phyloP scores from a whole-genome alignment of 331 rosid species.

The Quercus lobata region DNA sequence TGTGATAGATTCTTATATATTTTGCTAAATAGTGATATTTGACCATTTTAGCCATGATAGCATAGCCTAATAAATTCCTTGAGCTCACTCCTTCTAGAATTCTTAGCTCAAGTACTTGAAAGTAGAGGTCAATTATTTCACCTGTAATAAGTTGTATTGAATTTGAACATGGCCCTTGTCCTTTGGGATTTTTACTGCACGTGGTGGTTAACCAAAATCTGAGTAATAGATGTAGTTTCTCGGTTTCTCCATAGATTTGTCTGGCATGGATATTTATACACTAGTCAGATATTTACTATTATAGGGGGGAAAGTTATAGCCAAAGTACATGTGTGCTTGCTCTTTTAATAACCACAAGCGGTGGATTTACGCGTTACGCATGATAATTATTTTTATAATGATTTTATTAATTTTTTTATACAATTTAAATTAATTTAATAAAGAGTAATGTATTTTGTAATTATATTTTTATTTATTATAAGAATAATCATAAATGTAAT shows the following conservation, averaged over 20 bases:
- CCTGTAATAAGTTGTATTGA: background rate
- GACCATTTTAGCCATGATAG: background rate
- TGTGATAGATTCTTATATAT: too few species aligned
- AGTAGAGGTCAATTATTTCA: background rate
- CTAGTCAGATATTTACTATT: background rate
- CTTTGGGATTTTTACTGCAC: background rate
- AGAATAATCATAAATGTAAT: too few species aligned
- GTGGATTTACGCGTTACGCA: accelerated
- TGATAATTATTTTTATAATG: too few species aligned
- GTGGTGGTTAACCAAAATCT: background rate
- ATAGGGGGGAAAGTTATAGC: background rate
- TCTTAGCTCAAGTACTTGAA: background rate
- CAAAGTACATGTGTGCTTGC: too few species aligned
- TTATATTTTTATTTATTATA: too few species aligned
- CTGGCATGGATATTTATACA: background rate
- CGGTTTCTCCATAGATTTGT: too few species aligned
- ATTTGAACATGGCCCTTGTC: background rate
- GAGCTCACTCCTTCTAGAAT: background rate
- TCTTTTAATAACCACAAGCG: too few species aligned
- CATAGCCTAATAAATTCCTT: background rate
- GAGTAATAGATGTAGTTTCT: too few species aligned
- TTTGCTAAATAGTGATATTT: too few species aligned
- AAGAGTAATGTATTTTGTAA: too few species aligned
- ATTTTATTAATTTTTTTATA: too few species aligned
- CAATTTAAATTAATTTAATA: too few species aligned